phyloP scores from a whole-genome alignment of 495 filamentous ascomycete species.

The Penicillium riverlandense region DNA sequence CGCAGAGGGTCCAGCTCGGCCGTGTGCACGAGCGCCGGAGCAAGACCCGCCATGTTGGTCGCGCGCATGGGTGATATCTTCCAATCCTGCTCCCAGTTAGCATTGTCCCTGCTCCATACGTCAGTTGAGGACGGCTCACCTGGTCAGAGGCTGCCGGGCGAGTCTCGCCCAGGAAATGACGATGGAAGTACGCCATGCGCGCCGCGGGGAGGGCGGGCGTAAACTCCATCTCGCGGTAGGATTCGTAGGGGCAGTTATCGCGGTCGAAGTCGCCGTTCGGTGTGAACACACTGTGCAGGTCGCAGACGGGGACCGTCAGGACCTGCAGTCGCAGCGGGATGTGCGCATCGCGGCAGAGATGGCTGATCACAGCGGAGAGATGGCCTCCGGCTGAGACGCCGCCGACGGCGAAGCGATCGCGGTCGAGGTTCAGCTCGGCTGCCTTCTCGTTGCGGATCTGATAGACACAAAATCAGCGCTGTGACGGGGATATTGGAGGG shows the following conservation, averaged over 20 bases:
- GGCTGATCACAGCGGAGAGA: constrained; percentile 28
- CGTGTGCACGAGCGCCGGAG: constrained; percentile 37
- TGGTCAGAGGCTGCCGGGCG: constrained; percentile 22
- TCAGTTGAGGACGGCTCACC: constrained; percentile 9
- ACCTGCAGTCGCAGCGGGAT: constrained; percentile 30
- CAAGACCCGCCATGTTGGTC: constrained; percentile 24
- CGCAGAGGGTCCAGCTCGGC: constrained; percentile 40
- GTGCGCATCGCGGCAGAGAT: constrained; percentile 27
- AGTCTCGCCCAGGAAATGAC: constrained; percentile 28
- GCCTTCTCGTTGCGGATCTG: constrained; percentile 28
- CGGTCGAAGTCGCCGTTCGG: constrained; percentile 28
- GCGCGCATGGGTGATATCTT: constrained; percentile 33
- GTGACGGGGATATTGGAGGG: too few species aligned
- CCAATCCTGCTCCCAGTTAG: constrained; percentile 22
- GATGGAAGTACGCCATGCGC: constrained; percentile 34
- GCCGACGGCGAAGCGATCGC: constrained; percentile 22
- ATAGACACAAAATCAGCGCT: not conserved
- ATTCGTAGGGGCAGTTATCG: constrained; percentile 27
- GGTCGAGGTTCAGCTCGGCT: constrained; percentile 25
- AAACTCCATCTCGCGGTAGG: constrained; percentile 35
- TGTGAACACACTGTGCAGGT: constrained; percentile 27
- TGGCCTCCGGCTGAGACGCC: constrained; percentile 33
- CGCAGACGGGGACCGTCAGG: constrained; percentile 29
- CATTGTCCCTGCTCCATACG: not conserved
- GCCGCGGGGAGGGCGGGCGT: constrained; percentile 24